A percentile compares a stretch with the other conserved stretches of the same genome.
phyloP scores from a whole-genome alignment of 345 rosid genomes.

The Balakata baccata region DNA sequence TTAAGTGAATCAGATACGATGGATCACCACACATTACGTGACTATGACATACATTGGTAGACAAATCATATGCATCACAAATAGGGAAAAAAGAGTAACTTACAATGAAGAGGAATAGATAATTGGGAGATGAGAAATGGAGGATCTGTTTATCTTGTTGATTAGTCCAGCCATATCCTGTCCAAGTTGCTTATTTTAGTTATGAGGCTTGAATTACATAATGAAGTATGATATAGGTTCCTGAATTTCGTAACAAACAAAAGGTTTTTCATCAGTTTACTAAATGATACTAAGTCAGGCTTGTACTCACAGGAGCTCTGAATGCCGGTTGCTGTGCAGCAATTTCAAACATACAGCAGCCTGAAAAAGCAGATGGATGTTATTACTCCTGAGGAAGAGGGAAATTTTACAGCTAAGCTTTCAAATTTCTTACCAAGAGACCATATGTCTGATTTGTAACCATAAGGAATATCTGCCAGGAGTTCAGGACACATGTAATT shows the following conservation, averaged over 20 bases:
- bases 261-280: neutral
- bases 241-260: slow-evolving; percentile 1
- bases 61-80: slow-evolving; percentile 3
- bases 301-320: slow-evolving; percentile 77
- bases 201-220: slow-evolving; percentile 2
- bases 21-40: neutral
- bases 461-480: slow-evolving; percentile 82
- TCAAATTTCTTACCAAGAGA: slow-evolving; percentile 67
- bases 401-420: slow-evolving; percentile 4
- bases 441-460: slow-evolving; percentile 98
- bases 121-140: slow-evolving; percentile 89
- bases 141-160: slow-evolving; percentile 85
- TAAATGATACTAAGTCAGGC: neutral
- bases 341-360: slow-evolving; percentile 96
- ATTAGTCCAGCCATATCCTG: slow-evolving; percentile 90
- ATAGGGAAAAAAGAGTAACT: slow-evolving; percentile 24
- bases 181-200: slow-evolving; percentile 15
- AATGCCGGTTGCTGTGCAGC: slow-evolving; percentile 94
- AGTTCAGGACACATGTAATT: slow-evolving; percentile 96
- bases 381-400: slow-evolving; percentile 9
- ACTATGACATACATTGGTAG: neutral
- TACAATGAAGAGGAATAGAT: slow-evolving; percentile 80
- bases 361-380: slow-evolving; percentile 45
- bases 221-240: neutral
- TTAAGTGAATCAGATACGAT: neutral